These are phyloP conservation scores for Corinectria fuckeliana DNA, from an alignment of 2,329 filamentous ascomycete species.

Conservation along the genomic window DNA sequence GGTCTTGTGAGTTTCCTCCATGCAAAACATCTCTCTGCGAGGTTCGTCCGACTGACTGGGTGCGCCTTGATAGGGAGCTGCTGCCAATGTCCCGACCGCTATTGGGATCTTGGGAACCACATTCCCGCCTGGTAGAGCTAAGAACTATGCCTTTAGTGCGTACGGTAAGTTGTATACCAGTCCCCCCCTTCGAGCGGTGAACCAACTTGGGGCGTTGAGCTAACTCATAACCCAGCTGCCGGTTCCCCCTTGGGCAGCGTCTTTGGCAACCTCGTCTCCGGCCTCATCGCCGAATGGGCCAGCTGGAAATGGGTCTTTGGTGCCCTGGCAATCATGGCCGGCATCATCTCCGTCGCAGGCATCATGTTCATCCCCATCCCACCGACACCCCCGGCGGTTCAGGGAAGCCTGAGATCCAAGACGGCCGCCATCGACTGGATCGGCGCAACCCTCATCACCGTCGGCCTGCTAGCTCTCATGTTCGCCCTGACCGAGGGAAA, in stretches of 20 bases:
- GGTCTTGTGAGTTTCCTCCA: constrained; percentile 53
- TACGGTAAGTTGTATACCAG: constrained; percentile 55
- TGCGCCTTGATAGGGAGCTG: constrained; percentile 56
- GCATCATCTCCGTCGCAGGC: constrained; percentile 61
- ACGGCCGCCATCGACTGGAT: constrained; percentile 67
- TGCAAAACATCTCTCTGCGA: too few relatives aligned
- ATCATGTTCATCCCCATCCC: constrained; percentile 66
- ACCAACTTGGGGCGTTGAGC: background rate
- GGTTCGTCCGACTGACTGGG: background rate
- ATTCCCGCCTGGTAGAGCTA: constrained; percentile 70
- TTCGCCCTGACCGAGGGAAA: constrained; percentile 74
- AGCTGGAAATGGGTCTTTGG: constrained; percentile 74
- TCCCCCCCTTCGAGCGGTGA: background rate
- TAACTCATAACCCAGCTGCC: constrained; percentile 50
- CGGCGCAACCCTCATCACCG: constrained; percentile 67
- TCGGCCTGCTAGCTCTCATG: constrained; percentile 66
- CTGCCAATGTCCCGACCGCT: constrained; percentile 73
- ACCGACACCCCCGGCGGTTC: constrained; percentile 38
- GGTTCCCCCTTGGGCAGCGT: constrained; percentile 70
- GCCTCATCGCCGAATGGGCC: constrained; percentile 67
- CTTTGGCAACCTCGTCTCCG: constrained; percentile 69
- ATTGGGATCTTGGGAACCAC: constrained; percentile 73
- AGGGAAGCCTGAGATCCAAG: constrained; percentile 43
- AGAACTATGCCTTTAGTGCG: constrained; percentile 73
- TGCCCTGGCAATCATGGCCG: constrained; percentile 65